phyloP scores from a whole-genome alignment of 1,284 basidiomycete genomes.

The Sporisorium scitamineum region DNA sequence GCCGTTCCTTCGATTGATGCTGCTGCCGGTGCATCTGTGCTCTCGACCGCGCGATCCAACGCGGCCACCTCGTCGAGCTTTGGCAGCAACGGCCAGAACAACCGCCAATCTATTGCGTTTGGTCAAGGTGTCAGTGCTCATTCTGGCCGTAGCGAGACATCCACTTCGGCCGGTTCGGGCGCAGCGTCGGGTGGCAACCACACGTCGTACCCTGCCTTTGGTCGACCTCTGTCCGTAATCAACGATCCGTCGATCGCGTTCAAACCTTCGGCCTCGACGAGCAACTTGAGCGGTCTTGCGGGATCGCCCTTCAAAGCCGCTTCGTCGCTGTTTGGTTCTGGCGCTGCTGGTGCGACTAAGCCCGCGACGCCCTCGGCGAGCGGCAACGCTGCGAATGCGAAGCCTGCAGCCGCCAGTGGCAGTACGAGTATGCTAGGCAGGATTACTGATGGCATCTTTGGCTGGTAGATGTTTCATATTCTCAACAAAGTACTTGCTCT shows the following conservation, averaged over 20 bases:
- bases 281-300: conserved; percentile 27
- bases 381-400: conserved; percentile 5
- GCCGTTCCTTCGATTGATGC: conserved; percentile 32
- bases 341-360: conserved; percentile 20
- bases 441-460: conserved; percentile 62
- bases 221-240: conserved; percentile 48
- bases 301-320: conserved; percentile 50
- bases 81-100: conserved; percentile 8
- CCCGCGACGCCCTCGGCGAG: conserved; percentile 12
- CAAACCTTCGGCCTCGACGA: conserved; percentile 34
- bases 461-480: conserved; percentile 41
- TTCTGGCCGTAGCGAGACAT: conserved; percentile 15
- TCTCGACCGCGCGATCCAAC: conserved; percentile 10
- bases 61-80: conserved; percentile 7
- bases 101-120: conserved; percentile 32
- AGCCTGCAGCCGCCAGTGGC: conserved; percentile 10
- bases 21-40: conserved; percentile 13
- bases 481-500: too few relatives aligned
- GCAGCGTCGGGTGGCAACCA: conserved; percentile 9
- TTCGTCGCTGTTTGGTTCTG: conserved; percentile 42
- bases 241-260: conserved; percentile 41
- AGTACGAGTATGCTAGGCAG: conserved; percentile 45
- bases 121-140: conserved; percentile 17
- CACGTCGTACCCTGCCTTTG: conserved; percentile 32
- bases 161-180: not conserved